Evolutionary conservation across 164 flowering plant species (phyloP).

Genomic region (Aristolochia californica): DNA sequence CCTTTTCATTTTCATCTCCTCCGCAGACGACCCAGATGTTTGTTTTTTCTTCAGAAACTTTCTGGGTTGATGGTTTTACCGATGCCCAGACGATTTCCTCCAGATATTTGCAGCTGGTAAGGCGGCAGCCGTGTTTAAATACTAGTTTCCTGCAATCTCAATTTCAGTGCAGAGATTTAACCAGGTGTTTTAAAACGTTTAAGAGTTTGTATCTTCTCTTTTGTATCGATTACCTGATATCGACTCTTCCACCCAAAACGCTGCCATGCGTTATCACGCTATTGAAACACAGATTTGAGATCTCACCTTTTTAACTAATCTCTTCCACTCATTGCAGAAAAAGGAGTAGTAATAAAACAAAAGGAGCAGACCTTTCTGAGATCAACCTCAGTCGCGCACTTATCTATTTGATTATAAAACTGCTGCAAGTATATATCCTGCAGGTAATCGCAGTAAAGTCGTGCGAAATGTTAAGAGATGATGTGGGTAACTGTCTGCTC

Average conservation of each 20-base stretch:
- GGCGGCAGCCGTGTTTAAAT: not conserved
- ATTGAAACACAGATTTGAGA: slow-evolving; percentile 10
- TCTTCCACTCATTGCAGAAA: slow-evolving; percentile 12
- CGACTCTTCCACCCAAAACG: slow-evolving; percentile 8
- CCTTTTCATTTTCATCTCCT: not conserved
- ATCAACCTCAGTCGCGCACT: slow-evolving; percentile 3
- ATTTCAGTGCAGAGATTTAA: not conserved
- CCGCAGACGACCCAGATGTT: not conserved
- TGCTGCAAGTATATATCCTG: too few relatives aligned
- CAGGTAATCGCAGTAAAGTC: not conserved
- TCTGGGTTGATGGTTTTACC: not conserved
- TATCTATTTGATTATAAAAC: not conserved
- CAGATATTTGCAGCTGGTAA: too few relatives aligned
- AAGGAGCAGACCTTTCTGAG: slow-evolving; percentile 15
- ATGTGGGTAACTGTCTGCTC: too few relatives aligned
- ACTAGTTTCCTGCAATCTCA: not conserved
- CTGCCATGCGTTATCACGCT: slow-evolving; percentile 1
- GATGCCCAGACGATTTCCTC: not conserved
- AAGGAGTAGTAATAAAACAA: slow-evolving; percentile 11
- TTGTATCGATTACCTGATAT: too few relatives aligned
- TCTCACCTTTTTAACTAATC: slow-evolving; percentile 23
- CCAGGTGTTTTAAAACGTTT: not conserved
- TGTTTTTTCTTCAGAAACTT: not conserved
- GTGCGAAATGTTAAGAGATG: not conserved
- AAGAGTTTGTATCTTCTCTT: not conserved